phyloP scores from a whole-genome alignment of 2,329 filamentous ascomycete species.

The Sporothrix phasma region DNA sequence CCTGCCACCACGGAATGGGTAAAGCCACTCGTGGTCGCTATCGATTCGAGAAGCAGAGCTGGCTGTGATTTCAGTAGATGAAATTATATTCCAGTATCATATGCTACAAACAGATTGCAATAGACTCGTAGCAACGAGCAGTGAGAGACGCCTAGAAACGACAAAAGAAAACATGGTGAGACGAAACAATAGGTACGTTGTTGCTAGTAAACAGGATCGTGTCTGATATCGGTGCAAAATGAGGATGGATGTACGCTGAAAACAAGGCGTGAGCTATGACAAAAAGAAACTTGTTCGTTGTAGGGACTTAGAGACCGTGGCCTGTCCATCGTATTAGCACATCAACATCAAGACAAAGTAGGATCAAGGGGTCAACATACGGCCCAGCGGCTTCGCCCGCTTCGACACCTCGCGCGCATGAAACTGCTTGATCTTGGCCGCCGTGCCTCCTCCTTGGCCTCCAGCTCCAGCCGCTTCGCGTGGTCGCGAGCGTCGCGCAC shows the following conservation, averaged over 20 bases:
- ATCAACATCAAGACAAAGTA: neutral
- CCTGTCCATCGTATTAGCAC: neutral
- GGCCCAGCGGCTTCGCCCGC: slow-evolving; percentile 58
- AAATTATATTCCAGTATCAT: no score
- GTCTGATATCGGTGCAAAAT: neutral
- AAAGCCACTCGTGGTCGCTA: no score
- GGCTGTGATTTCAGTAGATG: no score
- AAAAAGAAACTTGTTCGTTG: neutral
- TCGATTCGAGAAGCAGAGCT: no score
- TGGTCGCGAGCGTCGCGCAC: slow-evolving; percentile 55
- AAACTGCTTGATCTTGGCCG: slow-evolving; percentile 58
- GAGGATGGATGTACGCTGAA: neutral
- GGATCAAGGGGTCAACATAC: slow-evolving; percentile 29
- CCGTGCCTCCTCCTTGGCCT: slow-evolving; percentile 55
- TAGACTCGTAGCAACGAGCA: no score
- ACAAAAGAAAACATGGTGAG: neutral
- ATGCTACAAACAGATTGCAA: no score
- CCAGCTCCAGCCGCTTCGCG: slow-evolving; percentile 51
- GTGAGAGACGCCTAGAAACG: no score
- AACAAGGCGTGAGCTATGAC: neutral
- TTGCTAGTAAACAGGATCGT: neutral
- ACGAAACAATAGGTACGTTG: neutral
- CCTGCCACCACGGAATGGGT: no score
- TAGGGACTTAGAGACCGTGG: neutral
- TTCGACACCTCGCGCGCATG: slow-evolving; percentile 57